These are phyloP conservation scores for Cytospora schulzeri DNA, from an alignment of 2,329 filamentous ascomycete species.

Conservation along the genomic window DNA sequence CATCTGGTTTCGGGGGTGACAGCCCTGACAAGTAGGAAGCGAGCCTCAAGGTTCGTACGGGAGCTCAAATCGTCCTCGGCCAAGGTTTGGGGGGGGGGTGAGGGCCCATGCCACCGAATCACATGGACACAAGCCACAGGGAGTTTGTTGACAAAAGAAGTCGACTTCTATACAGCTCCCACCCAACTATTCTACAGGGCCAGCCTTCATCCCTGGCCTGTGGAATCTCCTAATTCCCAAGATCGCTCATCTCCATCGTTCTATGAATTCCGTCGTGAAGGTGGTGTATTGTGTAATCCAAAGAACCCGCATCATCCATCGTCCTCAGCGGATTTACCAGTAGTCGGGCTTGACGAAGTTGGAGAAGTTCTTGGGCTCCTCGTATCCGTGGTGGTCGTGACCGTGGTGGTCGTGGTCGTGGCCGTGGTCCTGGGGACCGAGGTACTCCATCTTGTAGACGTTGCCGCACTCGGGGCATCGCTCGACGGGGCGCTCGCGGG, in stretches of 20 bases:
- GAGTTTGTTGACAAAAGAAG: constrained; percentile 20
- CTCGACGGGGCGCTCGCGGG: constrained; percentile 86
- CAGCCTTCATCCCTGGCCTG: constrained; percentile 12
- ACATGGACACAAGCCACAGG: background rate
- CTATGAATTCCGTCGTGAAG: constrained; percentile 17
- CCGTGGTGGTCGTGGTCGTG: constrained; percentile 58
- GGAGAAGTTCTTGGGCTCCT: constrained; percentile 94
- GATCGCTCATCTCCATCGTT: constrained; percentile 20
- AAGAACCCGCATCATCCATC: background rate
- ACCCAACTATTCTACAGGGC: constrained; percentile 44
- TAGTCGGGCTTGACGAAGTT: constrained; percentile 96
- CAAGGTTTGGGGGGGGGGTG: no score
- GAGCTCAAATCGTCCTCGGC: background rate
- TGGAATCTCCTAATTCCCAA: background rate
- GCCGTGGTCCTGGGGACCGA: constrained; percentile 69
- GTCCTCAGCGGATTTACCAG: constrained; percentile 58
- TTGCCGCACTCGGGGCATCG: constrained; percentile 96
- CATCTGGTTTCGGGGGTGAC: background rate
- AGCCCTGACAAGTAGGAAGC: background rate
- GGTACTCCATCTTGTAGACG: constrained; percentile 97
- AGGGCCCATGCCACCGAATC: background rate
- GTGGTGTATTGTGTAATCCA: constrained; percentile 36
- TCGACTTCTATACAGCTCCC: constrained; percentile 34
- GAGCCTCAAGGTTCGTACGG: background rate
- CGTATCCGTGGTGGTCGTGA: constrained; percentile 62